Conservation (phyloP, 192 early-diverging fungal genomes). For the Diversispora eburnea region DNA sequence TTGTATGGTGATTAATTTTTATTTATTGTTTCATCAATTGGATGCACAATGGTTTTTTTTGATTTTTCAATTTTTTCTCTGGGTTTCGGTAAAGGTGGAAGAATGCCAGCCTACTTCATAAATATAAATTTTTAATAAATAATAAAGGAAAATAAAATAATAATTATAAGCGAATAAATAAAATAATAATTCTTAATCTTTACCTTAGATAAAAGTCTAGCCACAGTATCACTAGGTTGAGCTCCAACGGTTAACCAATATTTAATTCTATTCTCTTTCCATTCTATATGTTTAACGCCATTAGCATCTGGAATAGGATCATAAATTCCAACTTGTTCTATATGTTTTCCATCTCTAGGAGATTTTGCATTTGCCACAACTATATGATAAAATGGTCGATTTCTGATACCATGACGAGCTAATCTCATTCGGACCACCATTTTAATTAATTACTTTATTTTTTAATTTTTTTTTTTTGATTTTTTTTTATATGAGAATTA, state of each 20-base stretch:
- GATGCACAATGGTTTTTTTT: not conserved
- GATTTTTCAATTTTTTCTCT: conserved; percentile 35
- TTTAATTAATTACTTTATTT: too few relatives aligned
- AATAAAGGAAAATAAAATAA: not conserved
- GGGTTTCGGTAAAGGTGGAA: conserved; percentile 58
- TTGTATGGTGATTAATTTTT: too few relatives aligned
- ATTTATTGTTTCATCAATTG: too few relatives aligned
- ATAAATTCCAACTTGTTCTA: conserved; percentile 90
- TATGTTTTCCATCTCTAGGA: conserved; percentile 79
- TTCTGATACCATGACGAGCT: conserved; percentile 82
- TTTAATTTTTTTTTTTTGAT: too few relatives aligned
- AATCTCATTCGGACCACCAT: conserved; percentile 86
- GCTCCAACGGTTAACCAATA: conserved; percentile 98
- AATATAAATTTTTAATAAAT: not conserved
- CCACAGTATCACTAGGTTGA: conserved; percentile 90
- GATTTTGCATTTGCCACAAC: conserved; percentile 82
- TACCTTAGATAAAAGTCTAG: conserved; percentile 82
- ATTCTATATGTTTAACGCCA: conserved; percentile 78
- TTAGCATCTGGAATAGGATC: conserved; percentile 77
- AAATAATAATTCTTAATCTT: not conserved
- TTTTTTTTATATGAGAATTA: too few relatives aligned
- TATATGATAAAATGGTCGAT: conserved; percentile 92
- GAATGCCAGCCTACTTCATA: conserved; percentile 48
- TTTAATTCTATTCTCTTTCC: conserved; percentile 86
- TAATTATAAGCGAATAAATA: not conserved